Conservation (phyloP, 1,284 basidiomycete species). For the Sporisorium exsertum region DNA sequence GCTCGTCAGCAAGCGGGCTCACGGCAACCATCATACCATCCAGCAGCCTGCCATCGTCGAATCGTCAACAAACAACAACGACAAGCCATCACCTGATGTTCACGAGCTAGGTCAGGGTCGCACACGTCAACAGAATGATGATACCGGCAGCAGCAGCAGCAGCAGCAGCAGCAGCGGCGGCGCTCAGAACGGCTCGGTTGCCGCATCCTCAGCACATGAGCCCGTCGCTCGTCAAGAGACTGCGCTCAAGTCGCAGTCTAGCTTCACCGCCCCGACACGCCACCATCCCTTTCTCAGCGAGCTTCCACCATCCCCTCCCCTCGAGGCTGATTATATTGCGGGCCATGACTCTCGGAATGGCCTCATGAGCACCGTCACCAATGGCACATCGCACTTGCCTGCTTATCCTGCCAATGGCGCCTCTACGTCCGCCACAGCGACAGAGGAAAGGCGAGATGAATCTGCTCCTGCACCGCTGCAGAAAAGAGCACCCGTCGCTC, state of each 20-base stretch:
- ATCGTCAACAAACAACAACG: background rate
- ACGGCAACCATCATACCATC: constrained; percentile 20
- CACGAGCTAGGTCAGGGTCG: constrained; percentile 18
- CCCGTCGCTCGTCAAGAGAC: constrained; percentile 27
- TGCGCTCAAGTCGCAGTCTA: constrained; percentile 43
- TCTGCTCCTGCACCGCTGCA: constrained; percentile 9
- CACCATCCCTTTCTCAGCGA: constrained; percentile 59
- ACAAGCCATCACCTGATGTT: constrained; percentile 11
- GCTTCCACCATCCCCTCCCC: constrained; percentile 60
- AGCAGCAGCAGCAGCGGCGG: background rate
- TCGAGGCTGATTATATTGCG: constrained; percentile 53
- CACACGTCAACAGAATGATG: constrained; percentile 11
- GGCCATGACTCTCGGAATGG: constrained; percentile 44
- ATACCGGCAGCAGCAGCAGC: constrained; percentile 1
- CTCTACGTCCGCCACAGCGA: background rate
- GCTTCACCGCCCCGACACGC: constrained; percentile 50
- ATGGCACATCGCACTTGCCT: constrained; percentile 17
- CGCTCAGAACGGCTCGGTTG: background rate
- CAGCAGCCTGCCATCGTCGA: constrained; percentile 24
- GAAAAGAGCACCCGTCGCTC: constrained; percentile 39
- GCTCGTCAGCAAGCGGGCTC: constrained; percentile 56
- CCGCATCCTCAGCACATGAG: background rate
- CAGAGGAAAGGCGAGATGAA: background rate
- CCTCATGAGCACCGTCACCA: constrained; percentile 35
- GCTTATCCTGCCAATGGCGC: constrained; percentile 9